A percentile compares a stretch with the other conserved stretches of the same genome.
phyloP scores from a whole-genome alignment of 2,329 filamentous ascomycete species.

The Chaetoscypha palmicola region DNA sequence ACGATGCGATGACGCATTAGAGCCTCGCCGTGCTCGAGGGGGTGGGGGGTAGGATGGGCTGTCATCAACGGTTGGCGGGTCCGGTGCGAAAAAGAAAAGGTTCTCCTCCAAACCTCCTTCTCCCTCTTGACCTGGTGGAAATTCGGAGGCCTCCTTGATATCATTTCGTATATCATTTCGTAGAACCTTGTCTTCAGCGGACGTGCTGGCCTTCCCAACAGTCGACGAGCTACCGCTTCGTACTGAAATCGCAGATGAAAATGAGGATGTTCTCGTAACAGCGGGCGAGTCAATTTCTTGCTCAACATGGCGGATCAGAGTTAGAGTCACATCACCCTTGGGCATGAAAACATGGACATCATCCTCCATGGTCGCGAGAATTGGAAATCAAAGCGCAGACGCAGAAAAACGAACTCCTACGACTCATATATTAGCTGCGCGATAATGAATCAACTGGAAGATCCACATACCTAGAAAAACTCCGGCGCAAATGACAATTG shows the following conservation, averaged over 20 bases:
- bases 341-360: conserved; percentile 23
- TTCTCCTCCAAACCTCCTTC: conserved; percentile 12
- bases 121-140: neutral
- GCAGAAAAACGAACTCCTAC: neutral
- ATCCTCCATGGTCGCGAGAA: conserved; percentile 14
- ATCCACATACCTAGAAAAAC: neutral
- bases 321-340: conserved; percentile 23
- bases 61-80: conserved; percentile 16
- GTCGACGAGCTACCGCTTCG: neutral
- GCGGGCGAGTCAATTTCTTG: conserved; percentile 8
- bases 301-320: conserved; percentile 15
- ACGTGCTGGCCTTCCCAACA: neutral
- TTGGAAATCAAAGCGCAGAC: neutral
- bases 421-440: neutral
- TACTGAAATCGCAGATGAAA: neutral
- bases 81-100: conserved; percentile 20
- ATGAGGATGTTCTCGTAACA: conserved; percentile 1
- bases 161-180: too few relatives aligned
- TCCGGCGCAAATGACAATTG: neutral
- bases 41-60: conserved; percentile 20
- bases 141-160: neutral
- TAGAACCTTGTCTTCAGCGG: conserved; percentile 11
- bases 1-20: conserved; percentile 15
- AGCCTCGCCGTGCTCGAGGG: conserved; percentile 15
- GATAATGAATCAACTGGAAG: neutral